Conservation (phyloP, 2,329 filamentous ascomycete genomes). For the Aspergillus sp. region DNA sequence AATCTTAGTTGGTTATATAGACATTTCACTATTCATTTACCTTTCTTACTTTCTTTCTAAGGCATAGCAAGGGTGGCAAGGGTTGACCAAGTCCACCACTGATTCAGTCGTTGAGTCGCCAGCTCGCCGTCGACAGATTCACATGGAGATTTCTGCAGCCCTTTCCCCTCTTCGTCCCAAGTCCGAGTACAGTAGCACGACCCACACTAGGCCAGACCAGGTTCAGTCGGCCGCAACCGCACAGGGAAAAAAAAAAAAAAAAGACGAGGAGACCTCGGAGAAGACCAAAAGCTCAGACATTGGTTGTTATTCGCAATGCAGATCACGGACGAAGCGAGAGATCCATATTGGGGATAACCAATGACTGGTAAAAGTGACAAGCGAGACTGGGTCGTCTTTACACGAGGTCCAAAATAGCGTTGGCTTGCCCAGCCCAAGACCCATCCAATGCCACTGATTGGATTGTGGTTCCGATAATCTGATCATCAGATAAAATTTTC, state of each 20-base stretch:
- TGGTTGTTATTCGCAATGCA: not conserved
- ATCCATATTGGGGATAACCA: not conserved
- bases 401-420: constrained; percentile 2
- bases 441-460: constrained; percentile 3
- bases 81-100: no score
- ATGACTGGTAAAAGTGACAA: not conserved
- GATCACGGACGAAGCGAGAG: not conserved
- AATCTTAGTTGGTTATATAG: constrained; percentile 8
- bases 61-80: not conserved
- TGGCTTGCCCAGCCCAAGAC: not conserved
- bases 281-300: not conserved
- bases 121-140: no score
- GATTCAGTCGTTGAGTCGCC: no score
- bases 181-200: not conserved
- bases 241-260: not conserved
- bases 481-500: constrained; percentile 28
- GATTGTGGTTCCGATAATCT: constrained; percentile 18
- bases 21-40: not conserved
- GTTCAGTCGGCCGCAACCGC: not conserved
- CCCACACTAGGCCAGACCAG: constrained; percentile 1
- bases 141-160: not conserved
- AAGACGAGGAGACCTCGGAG: not conserved
- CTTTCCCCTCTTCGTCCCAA: not conserved
- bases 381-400: not conserved
- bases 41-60: not conserved